Base-by-base conservation (phyloP, 768 basidiomycete genomes). In the Mycena galericulata region DNA sequence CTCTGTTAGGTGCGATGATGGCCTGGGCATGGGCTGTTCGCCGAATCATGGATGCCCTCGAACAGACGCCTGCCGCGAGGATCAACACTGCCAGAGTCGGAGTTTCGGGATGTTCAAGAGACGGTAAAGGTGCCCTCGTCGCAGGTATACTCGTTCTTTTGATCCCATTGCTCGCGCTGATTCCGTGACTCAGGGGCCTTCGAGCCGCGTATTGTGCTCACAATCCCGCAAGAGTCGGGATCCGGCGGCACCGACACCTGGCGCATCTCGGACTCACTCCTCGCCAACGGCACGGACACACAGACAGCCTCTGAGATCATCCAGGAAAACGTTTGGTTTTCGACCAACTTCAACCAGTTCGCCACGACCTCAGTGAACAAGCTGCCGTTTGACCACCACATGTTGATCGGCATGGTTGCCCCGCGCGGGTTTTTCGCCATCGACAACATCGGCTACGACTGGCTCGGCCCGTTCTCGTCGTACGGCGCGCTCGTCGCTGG, bases 21-120 rank as follows among this genome's bases (percentile, higher is more conserved):
- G 88, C 89, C 2, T 90, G 89, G 89, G 85, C 85, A 4, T 89
- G 88, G 89, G 88, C 86, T 69, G 83, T 89, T 54, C 81, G 82
- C 62, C 86, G 89, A 40, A 83, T 90, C 74, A 87, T 90, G 75
- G 89, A 89, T 73, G 86, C 83, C n/a, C 83, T 90, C 62, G 86
- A 88, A 77, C 75, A 75, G 27, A 86, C 83, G 0, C 81, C 87
- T 27, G 62, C 75, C 36, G 81, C 83, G 9, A 80, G 83, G 51
- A 85, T 90, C 76, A 82, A 90, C 75, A 72, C 83, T 30, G 75
- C 75, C 38, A 81, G 82, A 71, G 81, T 89, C 63, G 89, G 80
- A 29, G 87, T 89, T 46, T 87, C 87, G 6, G 88, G 89, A 11
- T 90, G 89, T 75, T 89, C 88, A 29, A 81, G 88, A 47, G 82